Evolutionary conservation across 768 basidiomycete species (phyloP).

Genomic region (Suillus variegatus): DNA sequence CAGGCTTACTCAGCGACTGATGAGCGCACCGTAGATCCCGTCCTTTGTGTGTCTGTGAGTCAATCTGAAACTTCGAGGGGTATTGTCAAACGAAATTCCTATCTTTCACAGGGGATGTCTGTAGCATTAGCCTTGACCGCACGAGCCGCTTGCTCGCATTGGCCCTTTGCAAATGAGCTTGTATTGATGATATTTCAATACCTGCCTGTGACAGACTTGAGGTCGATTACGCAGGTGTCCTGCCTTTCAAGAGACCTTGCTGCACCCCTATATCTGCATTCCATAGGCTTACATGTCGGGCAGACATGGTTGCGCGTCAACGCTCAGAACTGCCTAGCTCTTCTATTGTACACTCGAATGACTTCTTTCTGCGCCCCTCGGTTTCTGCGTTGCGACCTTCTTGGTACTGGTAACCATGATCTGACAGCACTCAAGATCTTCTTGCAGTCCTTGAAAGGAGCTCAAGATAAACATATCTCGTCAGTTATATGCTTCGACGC

Average conservation of each 20-base stretch:
- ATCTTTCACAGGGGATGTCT: no score
- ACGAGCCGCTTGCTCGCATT: neutral
- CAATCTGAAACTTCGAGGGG: no score
- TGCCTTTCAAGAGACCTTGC: neutral
- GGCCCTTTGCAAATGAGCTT: neutral
- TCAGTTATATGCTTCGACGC: neutral
- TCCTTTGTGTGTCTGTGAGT: no score
- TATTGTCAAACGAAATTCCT: no score
- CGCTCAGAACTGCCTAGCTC: neutral
- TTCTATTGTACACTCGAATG: neutral
- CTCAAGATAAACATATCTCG: neutral
- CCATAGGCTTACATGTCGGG: neutral
- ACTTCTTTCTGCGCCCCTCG: neutral
- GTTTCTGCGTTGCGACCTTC: neutral
- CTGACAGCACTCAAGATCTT: conserved; percentile 2
- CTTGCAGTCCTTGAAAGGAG: neutral
- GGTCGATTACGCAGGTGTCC: neutral
- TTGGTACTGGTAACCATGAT: neutral
- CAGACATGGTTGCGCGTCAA: neutral
- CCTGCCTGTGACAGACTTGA: neutral
- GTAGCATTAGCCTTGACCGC: no score
- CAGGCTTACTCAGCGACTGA: no score
- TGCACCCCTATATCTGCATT: neutral
- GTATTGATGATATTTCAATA: neutral
- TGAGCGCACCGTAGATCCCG: no score